Evolutionary conservation across 2,329 filamentous ascomycete species (phyloP), one percentile per base, ranked within the genome.

Genomic region (Bretziella fagacearum): DNA sequence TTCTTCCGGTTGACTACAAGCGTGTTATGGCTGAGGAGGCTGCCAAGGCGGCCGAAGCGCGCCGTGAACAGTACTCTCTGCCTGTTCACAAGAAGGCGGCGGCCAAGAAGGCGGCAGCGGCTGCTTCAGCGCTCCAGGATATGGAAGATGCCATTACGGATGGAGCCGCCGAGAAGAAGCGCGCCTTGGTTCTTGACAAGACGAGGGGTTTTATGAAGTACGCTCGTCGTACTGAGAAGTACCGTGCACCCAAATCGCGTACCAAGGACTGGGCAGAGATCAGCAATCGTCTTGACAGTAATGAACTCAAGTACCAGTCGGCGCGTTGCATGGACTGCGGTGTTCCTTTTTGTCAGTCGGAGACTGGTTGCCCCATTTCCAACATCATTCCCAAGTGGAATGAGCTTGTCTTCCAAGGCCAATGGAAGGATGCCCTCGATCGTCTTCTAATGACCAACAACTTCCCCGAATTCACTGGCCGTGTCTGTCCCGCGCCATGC

Each of bases 341-440:
- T 75, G 87, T 96, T 52, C 89, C 89, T 1, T 96, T 96, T 73
- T 96, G 89, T 57, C 89, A 96, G 63, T 94, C 86, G 17, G 89
- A 96, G 56, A 86, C 84, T 53, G 89, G 89, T 42, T 96, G 89
- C 61, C 89, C 89, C 1, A 95, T 95, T 62, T 86, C 80, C 55
- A 96, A 96, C 67, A 93, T 96, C 59, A 96, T 96, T 57, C 89
- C 89, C 49, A 95, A 95, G 56, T 94, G 84, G 84, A 94, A 93
- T 49, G 86, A 94, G 52, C 53, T 94, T 6, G 75, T 93, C 0
- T 78, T 77, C 58, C 68, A 77, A 49, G 73, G 75, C 41, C 79
- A 93, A 53, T 96, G 89, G 89, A 75, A 79, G 55, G 87, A 95
- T 63, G 89, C 89, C 20, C 76, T 95, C 3, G 89, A 94, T 64